Base-by-base conservation (phyloP, 495 filamentous ascomycete species). In the Neurospora tetrasperma region DNA sequence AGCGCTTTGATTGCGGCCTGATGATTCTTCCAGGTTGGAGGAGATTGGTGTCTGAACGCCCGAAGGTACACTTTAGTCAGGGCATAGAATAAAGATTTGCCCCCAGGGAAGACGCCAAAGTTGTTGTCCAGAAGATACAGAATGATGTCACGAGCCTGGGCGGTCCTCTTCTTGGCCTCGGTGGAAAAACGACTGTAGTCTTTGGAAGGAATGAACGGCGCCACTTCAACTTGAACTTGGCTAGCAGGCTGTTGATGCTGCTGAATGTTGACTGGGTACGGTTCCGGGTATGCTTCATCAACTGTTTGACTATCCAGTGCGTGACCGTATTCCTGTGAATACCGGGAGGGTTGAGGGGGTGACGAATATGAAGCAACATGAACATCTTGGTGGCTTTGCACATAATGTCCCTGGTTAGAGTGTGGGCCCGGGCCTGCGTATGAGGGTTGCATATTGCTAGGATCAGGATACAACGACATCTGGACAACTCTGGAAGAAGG, bases 1-100 rank as follows among this genome's bases (percentile, higher is more conserved):
- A 82, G 38, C 5, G 69, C 71, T 54, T 75, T 78, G 35, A 96
- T 81, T 1, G 89, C 83, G 6, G 81, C 84, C 41, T 84, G 85
- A 43, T 77, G 84, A 16, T 82, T 78, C 73, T 79, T 79, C 75
- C 77, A 80, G 9, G 76, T 80, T 2, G 79, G 77, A n/a, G 80
- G 80, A 54, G 71, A 66, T 62, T 78, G 78, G 8, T 72, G 74
- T 86, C 77, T 39, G 85, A 81, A 81, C 44, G 75, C 73, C n/a
- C 90, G 73, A 78, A 81, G 70, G 80, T 83, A 80, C 86, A 89
- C 81, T 73, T 89, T 89, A 38, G 84, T 80, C 89, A 94, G 89
- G n/a, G 92, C 89, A 75, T 89, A 87, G 80, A 89, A 91, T 5
- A 98, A 82, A 68, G 92, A 89, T 71, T 86, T 85, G n/a, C 90